These are phyloP conservation scores for Mortierella antarctica DNA, from an alignment of 192 early-diverging fungal species.

Conservation along the genomic window DNA sequence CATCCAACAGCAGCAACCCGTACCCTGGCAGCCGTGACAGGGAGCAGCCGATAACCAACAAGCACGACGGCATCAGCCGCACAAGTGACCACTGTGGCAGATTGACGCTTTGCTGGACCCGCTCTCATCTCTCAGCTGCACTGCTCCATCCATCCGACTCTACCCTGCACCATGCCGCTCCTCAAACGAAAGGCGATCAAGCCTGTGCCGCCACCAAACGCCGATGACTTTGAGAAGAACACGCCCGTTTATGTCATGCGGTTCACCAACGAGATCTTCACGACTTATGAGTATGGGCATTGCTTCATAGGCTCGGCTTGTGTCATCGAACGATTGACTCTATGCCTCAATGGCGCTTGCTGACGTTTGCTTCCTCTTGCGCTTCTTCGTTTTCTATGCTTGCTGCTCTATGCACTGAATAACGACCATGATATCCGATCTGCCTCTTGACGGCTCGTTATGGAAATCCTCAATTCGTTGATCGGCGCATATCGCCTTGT, in stretches of 20 bases:
- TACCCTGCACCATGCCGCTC: conserved; percentile 26
- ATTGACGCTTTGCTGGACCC: too few species aligned
- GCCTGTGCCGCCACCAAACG: conserved; percentile 34
- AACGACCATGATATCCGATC: too few species aligned
- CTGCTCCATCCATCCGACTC: neutral
- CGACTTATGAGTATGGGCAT: conserved; percentile 63
- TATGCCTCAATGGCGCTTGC: neutral
- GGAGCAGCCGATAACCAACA: too few species aligned
- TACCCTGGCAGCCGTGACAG: too few species aligned
- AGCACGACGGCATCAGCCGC: neutral
- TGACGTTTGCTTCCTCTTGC: neutral
- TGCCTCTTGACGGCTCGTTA: neutral
- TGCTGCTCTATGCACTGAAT: neutral
- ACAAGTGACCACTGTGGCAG: too few species aligned
- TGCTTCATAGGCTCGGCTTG: neutral
- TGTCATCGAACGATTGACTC: neutral
- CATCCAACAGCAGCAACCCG: too few species aligned
- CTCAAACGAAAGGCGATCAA: conserved; percentile 53
- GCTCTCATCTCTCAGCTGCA: too few species aligned
- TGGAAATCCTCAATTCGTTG: neutral
- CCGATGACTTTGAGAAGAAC: conserved; percentile 51
- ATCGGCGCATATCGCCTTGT: conserved; percentile 8
- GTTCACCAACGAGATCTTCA: conserved; percentile 69
- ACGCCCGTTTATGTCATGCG: conserved; percentile 63
- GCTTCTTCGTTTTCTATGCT: conserved; percentile 8